Conservation (phyloP, 1,284 basidiomycete species). For the Marasmius oreades region DNA sequence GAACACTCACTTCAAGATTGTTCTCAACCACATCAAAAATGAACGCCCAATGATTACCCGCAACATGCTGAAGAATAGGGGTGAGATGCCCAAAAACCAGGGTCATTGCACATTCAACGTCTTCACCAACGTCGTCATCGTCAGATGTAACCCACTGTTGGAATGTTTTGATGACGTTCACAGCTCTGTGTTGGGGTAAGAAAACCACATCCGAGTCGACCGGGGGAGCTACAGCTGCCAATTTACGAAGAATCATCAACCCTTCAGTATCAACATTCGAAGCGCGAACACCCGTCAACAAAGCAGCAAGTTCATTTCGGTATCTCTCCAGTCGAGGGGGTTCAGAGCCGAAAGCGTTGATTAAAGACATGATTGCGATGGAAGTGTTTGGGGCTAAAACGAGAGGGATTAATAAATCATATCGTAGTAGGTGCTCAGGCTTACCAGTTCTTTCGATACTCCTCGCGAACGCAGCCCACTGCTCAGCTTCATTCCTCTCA, state of each 20-base stretch:
- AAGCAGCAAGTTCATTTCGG: slow-evolving; percentile 87
- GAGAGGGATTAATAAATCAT: not conserved
- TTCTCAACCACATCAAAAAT: slow-evolving; percentile 89
- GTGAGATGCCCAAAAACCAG: slow-evolving; percentile 75
- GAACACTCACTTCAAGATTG: slow-evolving; percentile 65
- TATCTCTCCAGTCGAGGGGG: slow-evolving; percentile 76
- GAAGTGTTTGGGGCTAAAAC: slow-evolving; percentile 62
- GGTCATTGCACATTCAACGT: slow-evolving; percentile 76
- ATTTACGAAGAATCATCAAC: slow-evolving; percentile 62
- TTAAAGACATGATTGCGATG: slow-evolving; percentile 12
- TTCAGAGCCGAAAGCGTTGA: slow-evolving; percentile 57
- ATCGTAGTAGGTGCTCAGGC: no score
- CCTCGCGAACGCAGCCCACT: slow-evolving; percentile 71
- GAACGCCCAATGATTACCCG: slow-evolving; percentile 89
- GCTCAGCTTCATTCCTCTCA: slow-evolving; percentile 63
- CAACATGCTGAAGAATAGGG: slow-evolving; percentile 85
- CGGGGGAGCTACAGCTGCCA: slow-evolving; percentile 78
- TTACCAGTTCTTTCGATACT: slow-evolving; percentile 59
- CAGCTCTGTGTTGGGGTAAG: slow-evolving; percentile 81
- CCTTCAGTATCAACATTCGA: slow-evolving; percentile 67
- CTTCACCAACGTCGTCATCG: slow-evolving; percentile 65
- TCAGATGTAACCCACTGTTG: slow-evolving; percentile 84
- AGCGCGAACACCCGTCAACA: slow-evolving; percentile 67
- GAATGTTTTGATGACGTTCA: slow-evolving; percentile 87
- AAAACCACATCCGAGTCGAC: slow-evolving; percentile 80